Evolutionary conservation across 495 filamentous ascomycete genomes (phyloP).

Genomic region (Lineolata rhizophorae): DNA sequence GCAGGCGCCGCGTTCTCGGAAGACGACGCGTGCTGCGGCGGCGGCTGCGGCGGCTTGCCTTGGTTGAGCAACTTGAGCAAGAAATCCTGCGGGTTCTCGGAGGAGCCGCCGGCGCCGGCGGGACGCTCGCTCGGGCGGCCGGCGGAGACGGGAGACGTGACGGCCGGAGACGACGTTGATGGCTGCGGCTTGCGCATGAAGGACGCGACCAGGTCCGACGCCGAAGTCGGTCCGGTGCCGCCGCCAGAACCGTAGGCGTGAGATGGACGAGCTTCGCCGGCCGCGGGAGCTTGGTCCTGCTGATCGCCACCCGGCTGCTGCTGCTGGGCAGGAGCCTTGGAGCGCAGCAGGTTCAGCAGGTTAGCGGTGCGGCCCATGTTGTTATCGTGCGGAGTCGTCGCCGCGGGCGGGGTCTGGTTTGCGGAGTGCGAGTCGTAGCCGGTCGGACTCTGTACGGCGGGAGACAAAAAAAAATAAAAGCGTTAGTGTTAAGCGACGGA

Average conservation of each 20-base stretch:
- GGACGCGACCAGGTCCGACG: conserved; percentile 42
- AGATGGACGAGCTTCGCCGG: conserved; percentile 1
- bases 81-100: conserved; percentile 36
- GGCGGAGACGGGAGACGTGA: conserved; percentile 10
- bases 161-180: conserved; percentile 14
- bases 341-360: conserved; percentile 73
- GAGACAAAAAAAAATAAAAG: conserved; percentile 26
- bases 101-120: conserved; percentile 3
- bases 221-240: conserved; percentile 29
- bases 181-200: conserved; percentile 22
- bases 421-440: too few relatives aligned
- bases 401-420: conserved; percentile 15
- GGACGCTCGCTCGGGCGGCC: conserved; percentile 6
- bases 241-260: background rate
- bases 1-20: background rate
- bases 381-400: conserved; percentile 23
- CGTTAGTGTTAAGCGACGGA: background rate
- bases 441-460: conserved; percentile 17
- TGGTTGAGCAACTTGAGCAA: conserved; percentile 42
- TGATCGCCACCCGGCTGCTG: conserved; percentile 5
- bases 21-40: too few relatives aligned
- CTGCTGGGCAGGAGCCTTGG: conserved; percentile 22
- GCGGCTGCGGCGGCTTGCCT: conserved; percentile 22
- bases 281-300: conserved; percentile 4
- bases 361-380: conserved; percentile 34